Conservation (phyloP, 2,329 filamentous ascomycete genomes). For the Chalaropsis thielavioides region DNA sequence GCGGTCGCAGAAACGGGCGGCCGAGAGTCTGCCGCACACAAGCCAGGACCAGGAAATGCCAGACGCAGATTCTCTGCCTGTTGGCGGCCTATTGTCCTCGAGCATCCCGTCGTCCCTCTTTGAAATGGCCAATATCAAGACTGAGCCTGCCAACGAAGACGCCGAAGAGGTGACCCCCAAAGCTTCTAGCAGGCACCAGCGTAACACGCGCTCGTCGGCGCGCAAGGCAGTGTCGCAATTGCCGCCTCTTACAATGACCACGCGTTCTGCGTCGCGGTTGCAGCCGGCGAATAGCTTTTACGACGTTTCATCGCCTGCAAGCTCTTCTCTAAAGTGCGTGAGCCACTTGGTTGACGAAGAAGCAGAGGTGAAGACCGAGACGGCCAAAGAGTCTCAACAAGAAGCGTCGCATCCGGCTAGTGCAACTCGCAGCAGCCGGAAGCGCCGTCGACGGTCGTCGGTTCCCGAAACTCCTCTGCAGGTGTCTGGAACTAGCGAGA, state of each 20-base stretch:
- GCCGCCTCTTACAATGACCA: conserved; percentile 15
- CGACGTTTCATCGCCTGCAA: conserved; percentile 5
- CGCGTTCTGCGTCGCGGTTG: conserved; percentile 9
- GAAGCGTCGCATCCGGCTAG: not conserved
- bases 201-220: not conserved
- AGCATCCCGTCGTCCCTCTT: conserved; percentile 3
- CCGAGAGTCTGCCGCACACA: not conserved
- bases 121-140: conserved; percentile 4
- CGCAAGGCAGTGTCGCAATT: conserved; percentile 9
- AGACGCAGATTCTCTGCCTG: not conserved
- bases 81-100: not conserved
- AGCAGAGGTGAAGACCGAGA: not conserved
- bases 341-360: not conserved
- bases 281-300: not conserved
- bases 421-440: not conserved
- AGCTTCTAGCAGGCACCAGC: not conserved
- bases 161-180: not conserved
- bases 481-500: not conserved
- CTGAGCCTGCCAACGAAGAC: not conserved
- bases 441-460: not conserved
- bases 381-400: not conserved
- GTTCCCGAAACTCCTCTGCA: not conserved
- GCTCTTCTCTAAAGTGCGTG: conserved; percentile 7
- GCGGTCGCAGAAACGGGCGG: conserved; percentile 7
- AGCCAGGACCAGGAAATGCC: conserved; percentile 6